Conservation (phyloP, 805 yeast species). For the Candida ponderosae region DNA sequence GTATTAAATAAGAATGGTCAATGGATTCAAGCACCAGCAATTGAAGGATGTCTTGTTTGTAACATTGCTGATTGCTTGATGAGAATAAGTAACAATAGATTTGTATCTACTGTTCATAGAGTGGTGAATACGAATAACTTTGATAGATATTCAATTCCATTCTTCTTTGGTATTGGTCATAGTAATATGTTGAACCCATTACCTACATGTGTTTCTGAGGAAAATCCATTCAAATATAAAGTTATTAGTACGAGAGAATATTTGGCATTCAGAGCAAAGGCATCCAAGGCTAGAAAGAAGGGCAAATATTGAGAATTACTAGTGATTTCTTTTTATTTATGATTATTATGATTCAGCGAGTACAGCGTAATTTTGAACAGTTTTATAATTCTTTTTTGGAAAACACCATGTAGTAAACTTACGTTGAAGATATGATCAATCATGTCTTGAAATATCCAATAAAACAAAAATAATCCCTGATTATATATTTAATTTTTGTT, state of each 20-base stretch:
- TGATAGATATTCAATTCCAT: not conserved
- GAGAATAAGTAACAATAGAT: constrained; percentile 28
- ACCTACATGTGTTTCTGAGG: constrained; percentile 1
- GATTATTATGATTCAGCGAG: no score
- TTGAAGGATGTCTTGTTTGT: constrained; percentile 23
- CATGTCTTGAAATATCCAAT: no score
- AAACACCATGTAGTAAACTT: no score
- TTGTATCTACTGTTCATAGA: constrained; percentile 28
- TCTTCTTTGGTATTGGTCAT: constrained; percentile 1
- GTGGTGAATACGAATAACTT: constrained; percentile 21
- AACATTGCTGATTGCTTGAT: constrained; percentile 29
- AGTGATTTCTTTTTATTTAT: no score
- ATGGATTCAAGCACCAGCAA: constrained; percentile 23
- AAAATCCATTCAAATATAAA: not conserved
- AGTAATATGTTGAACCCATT: not conserved
- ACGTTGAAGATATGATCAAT: no score
- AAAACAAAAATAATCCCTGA: no score
- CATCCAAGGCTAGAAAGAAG: not conserved
- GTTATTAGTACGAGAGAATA: not conserved
- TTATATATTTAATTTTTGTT: no score
- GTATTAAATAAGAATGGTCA: constrained; percentile 22
- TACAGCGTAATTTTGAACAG: no score
- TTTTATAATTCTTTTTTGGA: no score
- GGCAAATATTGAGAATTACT: not conserved
- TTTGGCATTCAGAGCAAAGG: not conserved